Evolutionary conservation across 2,329 filamentous ascomycete species (phyloP).

Genomic region (Colletotrichum truncatum): DNA sequence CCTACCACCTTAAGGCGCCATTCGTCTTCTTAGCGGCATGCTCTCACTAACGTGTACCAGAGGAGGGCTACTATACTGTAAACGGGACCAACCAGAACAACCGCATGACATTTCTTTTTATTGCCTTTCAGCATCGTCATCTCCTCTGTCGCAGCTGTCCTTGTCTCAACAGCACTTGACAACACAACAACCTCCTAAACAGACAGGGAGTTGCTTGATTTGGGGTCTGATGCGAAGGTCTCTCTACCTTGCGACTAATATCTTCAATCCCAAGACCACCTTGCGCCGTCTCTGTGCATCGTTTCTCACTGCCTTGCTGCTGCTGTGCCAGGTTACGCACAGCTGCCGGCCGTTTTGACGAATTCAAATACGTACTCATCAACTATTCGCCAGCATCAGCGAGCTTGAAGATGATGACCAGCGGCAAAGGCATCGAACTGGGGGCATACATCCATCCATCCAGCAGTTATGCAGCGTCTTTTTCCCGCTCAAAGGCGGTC

Average conservation of each 20-base stretch:
- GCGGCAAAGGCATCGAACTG: background rate
- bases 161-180: background rate
- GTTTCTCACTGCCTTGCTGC: background rate
- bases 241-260: background rate
- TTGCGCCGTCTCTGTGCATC: slow-evolving; percentile 2
- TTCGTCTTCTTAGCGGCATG: too few species aligned
- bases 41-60: too few species aligned
- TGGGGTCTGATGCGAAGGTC: slow-evolving; percentile 2
- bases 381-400: slow-evolving; percentile 11
- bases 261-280: too few species aligned
- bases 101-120: slow-evolving; percentile 23
- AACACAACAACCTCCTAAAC: background rate
- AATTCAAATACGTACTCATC: background rate
- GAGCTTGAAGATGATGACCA: background rate
- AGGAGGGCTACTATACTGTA: background rate
- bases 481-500: slow-evolving; percentile 2
- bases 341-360: slow-evolving; percentile 8
- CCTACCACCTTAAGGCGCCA: background rate
- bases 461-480: background rate
- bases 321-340: slow-evolving; percentile 9
- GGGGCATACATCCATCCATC: background rate
- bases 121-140: slow-evolving; percentile 16
- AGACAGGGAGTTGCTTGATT: background rate
- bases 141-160: background rate
- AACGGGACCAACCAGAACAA: slow-evolving; percentile 1